Percentiles rank a stretch among this genome's conserved stretches.
Evolutionary conservation across 768 basidiomycete species (phyloP).

Genomic region (Albatrellus ellisii): DNA sequence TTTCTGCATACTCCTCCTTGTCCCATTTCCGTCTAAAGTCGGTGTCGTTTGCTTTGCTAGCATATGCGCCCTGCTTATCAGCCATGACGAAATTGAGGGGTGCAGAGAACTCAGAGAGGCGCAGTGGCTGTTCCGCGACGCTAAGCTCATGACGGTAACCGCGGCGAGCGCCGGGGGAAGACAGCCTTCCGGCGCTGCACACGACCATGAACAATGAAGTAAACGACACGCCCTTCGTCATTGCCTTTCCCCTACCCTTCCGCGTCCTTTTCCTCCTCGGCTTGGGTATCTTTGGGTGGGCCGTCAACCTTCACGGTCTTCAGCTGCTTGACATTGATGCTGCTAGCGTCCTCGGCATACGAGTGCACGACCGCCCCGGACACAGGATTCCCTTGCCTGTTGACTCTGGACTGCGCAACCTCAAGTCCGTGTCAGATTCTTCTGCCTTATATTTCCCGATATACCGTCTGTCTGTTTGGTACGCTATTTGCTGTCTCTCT

Average conservation of each 20-base stretch:
- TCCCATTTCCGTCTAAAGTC: conserved; percentile 31
- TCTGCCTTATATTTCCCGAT: conserved; percentile 38
- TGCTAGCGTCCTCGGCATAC: conserved; percentile 53
- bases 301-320: conserved; percentile 83
- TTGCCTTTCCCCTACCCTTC: conserved; percentile 79
- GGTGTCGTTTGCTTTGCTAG: conserved; percentile 15
- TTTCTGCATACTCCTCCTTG: conserved; percentile 29
- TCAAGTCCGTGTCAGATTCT: conserved; percentile 25
- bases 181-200: not conserved
- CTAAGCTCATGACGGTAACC: not conserved
- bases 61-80: conserved; percentile 15
- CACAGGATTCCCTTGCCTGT: conserved; percentile 15
- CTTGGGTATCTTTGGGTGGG: conserved; percentile 81
- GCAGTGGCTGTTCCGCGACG: not conserved
- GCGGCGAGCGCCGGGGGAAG: not conserved
- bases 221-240: conserved; percentile 34
- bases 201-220: conserved; percentile 15
- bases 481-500: conserved; percentile 42
- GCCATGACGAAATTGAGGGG: conserved; percentile 6
- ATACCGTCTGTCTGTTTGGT: conserved; percentile 56
- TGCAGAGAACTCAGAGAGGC: not conserved
- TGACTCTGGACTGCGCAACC: conserved; percentile 15
- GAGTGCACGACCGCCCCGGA: conserved; percentile 4
- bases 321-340: conserved; percentile 64
- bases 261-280: conserved; percentile 74